Conservation (phyloP, 176 grass and related monocot genomes). For the Hsuehochloa calcarea region DNA sequence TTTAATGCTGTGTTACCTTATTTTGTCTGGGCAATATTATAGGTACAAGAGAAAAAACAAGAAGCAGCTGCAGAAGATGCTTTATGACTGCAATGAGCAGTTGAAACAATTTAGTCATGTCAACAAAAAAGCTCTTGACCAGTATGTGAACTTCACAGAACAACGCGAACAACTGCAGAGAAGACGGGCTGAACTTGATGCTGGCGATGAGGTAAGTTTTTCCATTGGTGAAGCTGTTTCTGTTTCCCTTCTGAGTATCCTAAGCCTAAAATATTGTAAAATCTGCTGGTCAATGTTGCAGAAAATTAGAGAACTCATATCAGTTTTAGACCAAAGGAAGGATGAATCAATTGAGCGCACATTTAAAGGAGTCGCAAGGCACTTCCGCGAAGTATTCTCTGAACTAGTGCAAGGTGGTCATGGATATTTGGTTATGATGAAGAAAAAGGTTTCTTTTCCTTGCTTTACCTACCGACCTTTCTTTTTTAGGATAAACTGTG, state of each 20-base stretch:
- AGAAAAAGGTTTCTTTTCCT: slow-evolving; percentile 73
- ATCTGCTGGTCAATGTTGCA: slow-evolving; percentile 30
- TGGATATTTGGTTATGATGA: slow-evolving; percentile 98
- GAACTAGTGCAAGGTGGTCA: slow-evolving; percentile 95
- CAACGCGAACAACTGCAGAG: slow-evolving; percentile 88
- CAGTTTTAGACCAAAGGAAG: slow-evolving; percentile 95
- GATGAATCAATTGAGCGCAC: slow-evolving; percentile 99
- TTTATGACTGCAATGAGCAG: slow-evolving; percentile 87
- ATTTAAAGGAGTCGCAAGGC: slow-evolving; percentile 96
- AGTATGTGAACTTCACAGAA: slow-evolving; percentile 99
- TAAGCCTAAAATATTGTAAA: slow-evolving; percentile 30
- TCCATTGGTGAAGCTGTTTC: neutral
- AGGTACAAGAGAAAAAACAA: slow-evolving; percentile 96
- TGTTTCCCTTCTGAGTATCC: slow-evolving; percentile 23
- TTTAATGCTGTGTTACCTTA: slow-evolving; percentile 3
- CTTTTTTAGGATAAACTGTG: no score
- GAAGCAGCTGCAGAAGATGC: slow-evolving; percentile 89
- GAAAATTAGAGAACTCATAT: slow-evolving; percentile 96
- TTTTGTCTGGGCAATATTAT: slow-evolving; percentile 31
- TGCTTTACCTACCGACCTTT: neutral
- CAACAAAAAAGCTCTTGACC: slow-evolving; percentile 98
- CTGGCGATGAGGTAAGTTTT: slow-evolving; percentile 69
- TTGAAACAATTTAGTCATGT: slow-evolving; percentile 97
- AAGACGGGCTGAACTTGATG: slow-evolving; percentile 89
- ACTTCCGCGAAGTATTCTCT: slow-evolving; percentile 92